Conservation (phyloP, 768 basidiomycete genomes). For the Filobasidium floriforme region DNA sequence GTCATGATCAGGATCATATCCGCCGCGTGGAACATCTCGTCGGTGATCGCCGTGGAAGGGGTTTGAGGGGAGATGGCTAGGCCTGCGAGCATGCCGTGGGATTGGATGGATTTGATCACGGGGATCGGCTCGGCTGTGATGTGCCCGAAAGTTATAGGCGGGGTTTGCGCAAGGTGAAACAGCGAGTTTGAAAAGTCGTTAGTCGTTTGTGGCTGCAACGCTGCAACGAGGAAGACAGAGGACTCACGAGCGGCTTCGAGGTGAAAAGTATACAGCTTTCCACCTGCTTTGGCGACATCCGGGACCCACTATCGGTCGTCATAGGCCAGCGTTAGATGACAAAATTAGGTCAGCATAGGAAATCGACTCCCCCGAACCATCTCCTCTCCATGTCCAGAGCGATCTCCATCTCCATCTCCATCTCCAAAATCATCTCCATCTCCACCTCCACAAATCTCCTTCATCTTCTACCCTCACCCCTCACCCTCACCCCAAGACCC, state of each 20-base stretch:
- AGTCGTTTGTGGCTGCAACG: too few relatives aligned
- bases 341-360: too few relatives aligned
- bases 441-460: too few relatives aligned
- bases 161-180: too few relatives aligned
- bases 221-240: background rate
- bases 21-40: constrained; percentile 69
- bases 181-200: too few relatives aligned
- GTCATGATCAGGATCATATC: constrained; percentile 99
- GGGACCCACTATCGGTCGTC: constrained; percentile 96
- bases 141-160: background rate
- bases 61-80: constrained; percentile 96
- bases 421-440: background rate
- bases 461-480: background rate
- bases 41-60: constrained; percentile 75
- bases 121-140: constrained; percentile 60
- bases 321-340: too few relatives aligned
- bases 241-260: constrained; percentile 77
- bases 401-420: background rate
- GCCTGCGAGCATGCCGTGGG: constrained; percentile 82
- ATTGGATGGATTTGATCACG: constrained; percentile 72
- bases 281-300: constrained; percentile 91
- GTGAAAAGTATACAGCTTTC: constrained; percentile 92
- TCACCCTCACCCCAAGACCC: background rate
- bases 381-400: background rate
- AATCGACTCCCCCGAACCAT: background rate